Percentiles rank a stretch among this genome's conserved stretches.
phyloP scores from a whole-genome alignment of 495 filamentous ascomycete genomes.

The Penicillium roqueforti region DNA sequence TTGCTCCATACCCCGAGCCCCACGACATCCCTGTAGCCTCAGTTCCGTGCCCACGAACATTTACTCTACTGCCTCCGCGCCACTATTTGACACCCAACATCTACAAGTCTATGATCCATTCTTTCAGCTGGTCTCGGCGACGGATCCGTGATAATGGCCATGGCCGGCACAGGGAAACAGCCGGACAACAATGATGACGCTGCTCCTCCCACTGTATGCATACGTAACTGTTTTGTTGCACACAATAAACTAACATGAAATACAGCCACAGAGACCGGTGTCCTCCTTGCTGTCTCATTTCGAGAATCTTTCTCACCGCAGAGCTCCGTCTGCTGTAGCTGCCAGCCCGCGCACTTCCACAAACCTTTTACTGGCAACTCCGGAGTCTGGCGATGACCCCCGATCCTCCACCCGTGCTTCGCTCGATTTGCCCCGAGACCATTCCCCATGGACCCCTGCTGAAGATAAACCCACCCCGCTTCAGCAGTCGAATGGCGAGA shows the following conservation, averaged over 20 bases:
- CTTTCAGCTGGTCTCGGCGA: constrained; percentile 19
- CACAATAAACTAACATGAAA: constrained; percentile 17
- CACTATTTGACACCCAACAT: constrained; percentile 3
- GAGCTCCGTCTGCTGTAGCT: constrained; percentile 26
- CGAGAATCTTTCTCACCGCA: constrained; percentile 70
- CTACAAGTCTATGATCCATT: constrained; percentile 34
- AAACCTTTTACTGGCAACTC: constrained; percentile 33
- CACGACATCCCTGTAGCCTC: constrained; percentile 11
- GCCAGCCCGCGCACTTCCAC: constrained; percentile 34
- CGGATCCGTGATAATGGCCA: constrained; percentile 31
- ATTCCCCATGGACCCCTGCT: constrained; percentile 37
- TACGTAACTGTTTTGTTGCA: constrained; percentile 16
- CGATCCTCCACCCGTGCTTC: constrained; percentile 48
- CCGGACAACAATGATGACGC: constrained; percentile 42
- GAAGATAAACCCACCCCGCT: constrained; percentile 28
- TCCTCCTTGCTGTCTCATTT: constrained; percentile 92
- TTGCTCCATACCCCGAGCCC: background rate
- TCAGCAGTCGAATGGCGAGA: constrained; percentile 20
- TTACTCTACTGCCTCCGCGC: background rate
- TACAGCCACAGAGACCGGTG: constrained; percentile 58
- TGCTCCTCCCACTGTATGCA: constrained; percentile 44
- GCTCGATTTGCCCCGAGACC: constrained; percentile 48
- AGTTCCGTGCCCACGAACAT: constrained; percentile 5
- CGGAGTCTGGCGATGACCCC: constrained; percentile 40
- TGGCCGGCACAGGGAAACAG: constrained; percentile 37